Conservation (phyloP, 768 basidiomycete species). For the Calocera cornea region DNA sequence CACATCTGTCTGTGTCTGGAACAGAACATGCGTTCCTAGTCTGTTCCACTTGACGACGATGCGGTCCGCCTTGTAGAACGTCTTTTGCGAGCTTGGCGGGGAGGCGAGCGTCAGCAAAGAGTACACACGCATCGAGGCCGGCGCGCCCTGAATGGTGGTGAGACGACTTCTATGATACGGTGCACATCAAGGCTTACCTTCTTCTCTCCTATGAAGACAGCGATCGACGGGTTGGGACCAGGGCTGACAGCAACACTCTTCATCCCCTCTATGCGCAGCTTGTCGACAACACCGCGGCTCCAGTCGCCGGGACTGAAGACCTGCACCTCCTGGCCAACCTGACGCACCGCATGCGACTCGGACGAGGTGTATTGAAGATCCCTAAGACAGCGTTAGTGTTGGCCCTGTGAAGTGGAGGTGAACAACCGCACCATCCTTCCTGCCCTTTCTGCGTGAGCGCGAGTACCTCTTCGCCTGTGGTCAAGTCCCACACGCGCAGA, state of each 20-base stretch:
- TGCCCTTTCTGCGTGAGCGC: constrained; percentile 81
- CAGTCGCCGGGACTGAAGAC: constrained; percentile 71
- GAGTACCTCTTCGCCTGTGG: constrained; percentile 74
- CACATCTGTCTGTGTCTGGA: constrained; percentile 90
- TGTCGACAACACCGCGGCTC: constrained; percentile 66
- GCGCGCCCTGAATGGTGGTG: constrained; percentile 47
- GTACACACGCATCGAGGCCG: constrained; percentile 77
- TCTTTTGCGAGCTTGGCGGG: constrained; percentile 73
- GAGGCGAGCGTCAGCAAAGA: constrained; percentile 45
- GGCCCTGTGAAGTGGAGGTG: not conserved
- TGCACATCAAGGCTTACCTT: constrained; percentile 40
- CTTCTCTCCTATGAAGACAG: constrained; percentile 87
- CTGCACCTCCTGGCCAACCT: constrained; percentile 71
- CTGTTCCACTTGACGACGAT: constrained; percentile 93
- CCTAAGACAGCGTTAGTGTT: constrained; percentile 22
- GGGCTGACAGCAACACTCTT: constrained; percentile 64
- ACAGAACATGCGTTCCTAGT: constrained; percentile 79
- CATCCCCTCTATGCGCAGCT: constrained; percentile 72
- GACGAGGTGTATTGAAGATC: constrained; percentile 82
- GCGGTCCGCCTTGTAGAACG: constrained; percentile 91
- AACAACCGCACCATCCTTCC: constrained; percentile 53
- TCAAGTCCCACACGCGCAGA: constrained; percentile 75
- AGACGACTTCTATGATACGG: not conserved
- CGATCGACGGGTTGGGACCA: constrained; percentile 75
- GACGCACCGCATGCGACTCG: constrained; percentile 70